phyloP scores from a whole-genome alignment of 306 rosid species.

The Arachis stenosperma region DNA sequence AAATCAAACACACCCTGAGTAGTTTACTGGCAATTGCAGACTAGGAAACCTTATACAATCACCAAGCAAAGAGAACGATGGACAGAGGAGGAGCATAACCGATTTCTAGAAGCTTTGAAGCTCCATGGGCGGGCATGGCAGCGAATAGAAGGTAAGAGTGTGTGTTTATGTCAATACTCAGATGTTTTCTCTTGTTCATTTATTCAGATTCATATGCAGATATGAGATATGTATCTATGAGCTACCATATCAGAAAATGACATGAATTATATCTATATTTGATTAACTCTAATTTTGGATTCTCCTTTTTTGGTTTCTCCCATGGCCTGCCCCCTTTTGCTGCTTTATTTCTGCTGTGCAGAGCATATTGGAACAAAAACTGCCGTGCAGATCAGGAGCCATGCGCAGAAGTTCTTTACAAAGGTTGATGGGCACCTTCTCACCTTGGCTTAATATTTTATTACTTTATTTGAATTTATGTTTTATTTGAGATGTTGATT shows the following conservation, averaged over 20 bases:
- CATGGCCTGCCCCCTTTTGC: slow-evolving; percentile 25
- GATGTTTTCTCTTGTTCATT: slow-evolving; percentile 24
- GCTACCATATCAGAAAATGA: slow-evolving; percentile 29
- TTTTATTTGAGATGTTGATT: slow-evolving; percentile 23
- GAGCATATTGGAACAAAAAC: slow-evolving; percentile 99
- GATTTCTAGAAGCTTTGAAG: slow-evolving; percentile 92
- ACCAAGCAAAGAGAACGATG: slow-evolving; percentile 99
- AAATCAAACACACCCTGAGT: slow-evolving; percentile 23
- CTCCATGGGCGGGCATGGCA: slow-evolving; percentile 99
- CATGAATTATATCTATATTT: slow-evolving; percentile 33
- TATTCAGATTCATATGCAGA: slow-evolving; percentile 15
- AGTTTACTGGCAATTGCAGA: slow-evolving; percentile 51
- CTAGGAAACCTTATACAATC: slow-evolving; percentile 92
- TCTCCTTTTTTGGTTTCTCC: slow-evolving; percentile 17
- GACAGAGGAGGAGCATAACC: slow-evolving; percentile 96
- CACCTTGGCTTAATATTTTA: slow-evolving; percentile 36
- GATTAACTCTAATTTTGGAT: slow-evolving; percentile 39
- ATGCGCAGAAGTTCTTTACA: slow-evolving; percentile 99
- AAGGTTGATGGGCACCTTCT: slow-evolving; percentile 79
- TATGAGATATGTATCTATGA: slow-evolving; percentile 9
- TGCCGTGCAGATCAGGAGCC: slow-evolving; percentile 99
- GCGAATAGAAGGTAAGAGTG: slow-evolving; percentile 84
- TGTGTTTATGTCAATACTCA: neutral
- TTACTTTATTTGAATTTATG: slow-evolving; percentile 30
- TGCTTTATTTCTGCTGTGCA: slow-evolving; percentile 53